Evolutionary conservation across 2,329 filamentous ascomycete genomes (phyloP), one percentile per base, ranked within the genome.

Genomic region (Aspergillus fijiensis): DNA sequence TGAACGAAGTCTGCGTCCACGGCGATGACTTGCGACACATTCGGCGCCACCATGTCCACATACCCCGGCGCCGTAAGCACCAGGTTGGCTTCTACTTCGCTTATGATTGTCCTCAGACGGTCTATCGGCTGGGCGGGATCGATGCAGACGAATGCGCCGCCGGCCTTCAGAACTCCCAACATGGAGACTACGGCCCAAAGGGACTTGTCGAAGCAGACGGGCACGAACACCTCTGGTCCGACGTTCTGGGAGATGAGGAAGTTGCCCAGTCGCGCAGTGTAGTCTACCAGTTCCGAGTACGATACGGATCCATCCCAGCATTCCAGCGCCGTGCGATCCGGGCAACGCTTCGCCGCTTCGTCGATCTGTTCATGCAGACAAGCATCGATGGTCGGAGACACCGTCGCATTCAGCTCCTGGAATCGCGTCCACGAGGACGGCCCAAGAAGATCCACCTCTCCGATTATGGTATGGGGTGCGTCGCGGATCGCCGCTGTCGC

Each of bases 221-320:
- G 29, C 29, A 52, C 50, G 23, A 52, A 52, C 2, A 39, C 55
- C 5, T 52, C 59, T 5, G 74, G 55, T n/a, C 69, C 65, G 48
- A 74, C 61, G 51, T 70, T 67, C 31, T 69, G 67, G 5, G 65
- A 67, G 10, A 64, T 66, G 29, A 73, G 61, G 45, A 69, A 67
- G 47, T 69, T 69, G 19, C 67, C 63, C 57, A 57, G 63, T 60
- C 21, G 69, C 63, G 47, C 71, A 65, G 45, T 69, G 66, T 74
- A 70, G 7, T 55, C 57, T 7, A 21, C 50, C 19, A 52, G 50
- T 7, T 52, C 50, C 29, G 29, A 21, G 11, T 52, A 52, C n/a
- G 29, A 23, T 35, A 52, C 19, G 16, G 29, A 35, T 9, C 50
- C 50, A 52, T 52, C 50, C 50, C 50, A 52, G 50, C 29, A 35